phyloP scores from a whole-genome alignment of 352 stramenopile genomes.

The Peronospora belbahrii region DNA sequence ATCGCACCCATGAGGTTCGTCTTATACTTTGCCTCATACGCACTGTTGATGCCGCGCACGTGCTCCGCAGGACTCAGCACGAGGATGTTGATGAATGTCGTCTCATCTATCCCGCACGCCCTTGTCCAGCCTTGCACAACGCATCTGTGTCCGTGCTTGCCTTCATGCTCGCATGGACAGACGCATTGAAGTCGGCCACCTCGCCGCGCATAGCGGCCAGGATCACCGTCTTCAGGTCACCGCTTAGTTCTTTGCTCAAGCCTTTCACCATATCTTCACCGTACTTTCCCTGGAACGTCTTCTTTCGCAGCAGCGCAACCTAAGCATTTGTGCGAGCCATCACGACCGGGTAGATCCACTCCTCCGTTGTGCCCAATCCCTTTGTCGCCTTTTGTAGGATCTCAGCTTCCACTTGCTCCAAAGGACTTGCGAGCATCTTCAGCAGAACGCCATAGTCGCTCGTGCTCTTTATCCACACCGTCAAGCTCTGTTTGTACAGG shows the following conservation, averaged over 20 bases:
- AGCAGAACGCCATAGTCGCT: constrained; percentile 52
- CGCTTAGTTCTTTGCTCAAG: constrained; percentile 38
- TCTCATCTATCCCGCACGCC: constrained; percentile 50
- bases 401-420: constrained; percentile 57
- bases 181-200: constrained; percentile 33
- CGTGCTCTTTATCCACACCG: constrained; percentile 45
- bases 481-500: constrained; percentile 52
- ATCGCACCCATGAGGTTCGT: constrained; percentile 40
- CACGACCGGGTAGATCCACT: constrained; percentile 45
- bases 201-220: constrained; percentile 33
- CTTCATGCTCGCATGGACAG: constrained; percentile 50
- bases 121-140: constrained; percentile 65
- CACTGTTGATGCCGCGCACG: constrained; percentile 35
- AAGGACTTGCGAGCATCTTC: constrained; percentile 62
- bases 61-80: constrained; percentile 36
- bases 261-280: constrained; percentile 38
- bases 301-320: constrained; percentile 63
- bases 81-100: constrained; percentile 43
- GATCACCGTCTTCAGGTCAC: constrained; percentile 56
- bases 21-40: constrained; percentile 55
- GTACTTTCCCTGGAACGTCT: constrained; percentile 46
- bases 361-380: constrained; percentile 65
- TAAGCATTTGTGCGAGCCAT: constrained; percentile 52
- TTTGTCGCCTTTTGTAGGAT: constrained; percentile 67
- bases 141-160: constrained; percentile 39